Evolutionary conservation across 768 basidiomycete species (phyloP).

Genomic region (Pleurotus pulmonarius): DNA sequence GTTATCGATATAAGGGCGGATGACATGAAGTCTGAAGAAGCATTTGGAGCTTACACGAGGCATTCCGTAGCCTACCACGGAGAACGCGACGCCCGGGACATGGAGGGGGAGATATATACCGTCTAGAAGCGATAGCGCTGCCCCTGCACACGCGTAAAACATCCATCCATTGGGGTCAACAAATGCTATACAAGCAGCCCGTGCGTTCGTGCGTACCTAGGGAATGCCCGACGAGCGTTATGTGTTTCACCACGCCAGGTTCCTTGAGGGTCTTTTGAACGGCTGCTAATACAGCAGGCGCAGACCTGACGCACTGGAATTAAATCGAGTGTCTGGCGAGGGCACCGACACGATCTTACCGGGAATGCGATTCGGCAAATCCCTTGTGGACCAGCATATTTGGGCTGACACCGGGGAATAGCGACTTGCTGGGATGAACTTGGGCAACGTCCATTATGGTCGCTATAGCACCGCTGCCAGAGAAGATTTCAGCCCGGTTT

Average conservation of each 20-base stretch:
- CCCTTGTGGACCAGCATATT: conserved; percentile 40
- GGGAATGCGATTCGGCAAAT: conserved; percentile 37
- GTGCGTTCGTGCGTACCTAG: conserved; percentile 14
- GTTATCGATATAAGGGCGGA: not conserved
- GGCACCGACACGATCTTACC: conserved; percentile 18
- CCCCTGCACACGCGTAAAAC: conserved; percentile 28
- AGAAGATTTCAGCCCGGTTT: not conserved
- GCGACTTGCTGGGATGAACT: conserved; percentile 25
- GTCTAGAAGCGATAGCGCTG: conserved; percentile 53
- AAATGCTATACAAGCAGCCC: not conserved
- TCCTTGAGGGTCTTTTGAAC: conserved; percentile 31
- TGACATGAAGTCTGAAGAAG: conserved; percentile 13
- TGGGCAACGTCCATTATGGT: conserved; percentile 34
- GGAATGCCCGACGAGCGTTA: conserved; percentile 45
- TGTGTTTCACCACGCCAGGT: conserved; percentile 25
- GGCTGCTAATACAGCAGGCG: conserved; percentile 35
- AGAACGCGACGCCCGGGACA: conserved; percentile 31
- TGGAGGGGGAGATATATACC: conserved; percentile 51
- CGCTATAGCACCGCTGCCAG: conserved; percentile 27
- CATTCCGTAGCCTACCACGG: conserved; percentile 35
- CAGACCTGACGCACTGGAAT: conserved; percentile 28
- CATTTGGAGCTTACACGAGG: conserved; percentile 31
- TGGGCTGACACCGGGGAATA: conserved; percentile 43
- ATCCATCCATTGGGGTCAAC: not conserved
- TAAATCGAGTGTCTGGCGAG: not conserved